Evolutionary conservation across 257 asterid species (phyloP).

Genomic region (Paulownia fortunei): DNA sequence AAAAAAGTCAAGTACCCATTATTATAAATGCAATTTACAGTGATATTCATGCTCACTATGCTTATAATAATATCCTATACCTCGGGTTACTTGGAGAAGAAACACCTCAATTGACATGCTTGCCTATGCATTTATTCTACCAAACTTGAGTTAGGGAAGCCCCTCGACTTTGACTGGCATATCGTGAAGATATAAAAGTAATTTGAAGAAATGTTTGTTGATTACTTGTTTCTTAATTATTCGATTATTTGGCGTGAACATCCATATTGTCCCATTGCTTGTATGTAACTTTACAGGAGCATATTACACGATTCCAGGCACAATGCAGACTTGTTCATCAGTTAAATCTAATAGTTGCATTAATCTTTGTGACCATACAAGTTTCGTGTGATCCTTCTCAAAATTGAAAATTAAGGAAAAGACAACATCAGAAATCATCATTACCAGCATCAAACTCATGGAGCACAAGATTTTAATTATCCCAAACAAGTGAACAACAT

Average conservation of each 20-base stretch:
- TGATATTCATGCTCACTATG: not conserved
- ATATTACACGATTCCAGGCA: not conserved
- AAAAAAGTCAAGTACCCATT: not conserved
- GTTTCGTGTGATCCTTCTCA: not conserved
- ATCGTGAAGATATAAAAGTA: not conserved
- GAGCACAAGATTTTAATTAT: not conserved
- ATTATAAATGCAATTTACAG: not conserved
- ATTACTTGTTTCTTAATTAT: conserved; percentile 1
- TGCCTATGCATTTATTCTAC: not conserved
- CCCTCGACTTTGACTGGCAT: not conserved
- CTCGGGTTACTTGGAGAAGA: not conserved
- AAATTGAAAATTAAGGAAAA: not conserved
- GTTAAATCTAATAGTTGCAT: conserved; percentile 11
- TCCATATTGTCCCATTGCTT: conserved; percentile 6
- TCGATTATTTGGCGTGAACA: not conserved
- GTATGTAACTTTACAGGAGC: not conserved
- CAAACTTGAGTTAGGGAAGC: conserved; percentile 5
- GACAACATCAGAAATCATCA: conserved; percentile 2
- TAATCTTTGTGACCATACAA: not conserved
- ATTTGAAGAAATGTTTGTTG: not conserved
- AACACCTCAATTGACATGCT: not conserved
- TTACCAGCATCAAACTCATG: not conserved
- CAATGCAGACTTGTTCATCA: not conserved
- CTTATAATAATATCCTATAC: not conserved
- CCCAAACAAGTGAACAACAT: not conserved